A percentile compares a stretch with the other conserved stretches of the same genome.
phyloP scores from a whole-genome alignment of 371 early-diverging fungal genomes.

The Chytridium lagenaria region DNA sequence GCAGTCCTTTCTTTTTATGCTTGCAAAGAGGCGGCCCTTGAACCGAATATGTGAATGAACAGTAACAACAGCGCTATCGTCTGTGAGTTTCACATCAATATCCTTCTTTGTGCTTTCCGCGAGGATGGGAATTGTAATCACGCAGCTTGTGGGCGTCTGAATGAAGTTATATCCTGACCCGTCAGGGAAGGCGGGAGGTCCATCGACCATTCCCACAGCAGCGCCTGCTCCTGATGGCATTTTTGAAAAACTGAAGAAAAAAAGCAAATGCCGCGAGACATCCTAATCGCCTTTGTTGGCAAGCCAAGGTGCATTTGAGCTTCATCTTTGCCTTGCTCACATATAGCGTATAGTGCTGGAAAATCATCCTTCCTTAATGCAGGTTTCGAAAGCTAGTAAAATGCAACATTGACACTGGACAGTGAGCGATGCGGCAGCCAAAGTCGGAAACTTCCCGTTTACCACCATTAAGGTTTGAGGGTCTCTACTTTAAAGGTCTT shows the following conservation, averaged over 20 bases:
- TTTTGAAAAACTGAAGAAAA: not conserved
- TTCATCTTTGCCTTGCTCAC: not conserved
- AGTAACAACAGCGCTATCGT: constrained; percentile 18
- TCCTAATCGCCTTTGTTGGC: constrained; percentile 78
- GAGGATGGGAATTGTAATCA: constrained; percentile 26
- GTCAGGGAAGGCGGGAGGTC: not conserved
- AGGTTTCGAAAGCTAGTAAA: constrained; percentile 57
- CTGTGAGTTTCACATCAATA: constrained; percentile 21
- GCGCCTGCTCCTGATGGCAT: too few species aligned
- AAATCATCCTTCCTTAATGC: constrained; percentile 52
- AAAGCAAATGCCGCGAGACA: constrained; percentile 48
- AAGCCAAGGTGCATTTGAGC: constrained; percentile 62
- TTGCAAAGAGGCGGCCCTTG: constrained; percentile 35
- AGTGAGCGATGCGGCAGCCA: constrained; percentile 82
- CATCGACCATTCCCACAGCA: not conserved
- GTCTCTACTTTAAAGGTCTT: too few species aligned
- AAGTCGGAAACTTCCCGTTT: constrained; percentile 85
- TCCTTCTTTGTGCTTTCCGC: constrained; percentile 9
- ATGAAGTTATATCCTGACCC: constrained; percentile 42
- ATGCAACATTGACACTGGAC: constrained; percentile 38
- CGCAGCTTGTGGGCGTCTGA: constrained; percentile 28
- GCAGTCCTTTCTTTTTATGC: constrained; percentile 26
- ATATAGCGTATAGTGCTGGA: constrained; percentile 35
- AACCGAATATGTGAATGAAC: constrained; percentile 25
- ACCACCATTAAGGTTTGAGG: constrained; percentile 69